Percentiles rank a stretch among this genome's conserved stretches.
phyloP scores from a whole-genome alignment of 352 stramenopile species.

The Phytophthora capsici region DNA sequence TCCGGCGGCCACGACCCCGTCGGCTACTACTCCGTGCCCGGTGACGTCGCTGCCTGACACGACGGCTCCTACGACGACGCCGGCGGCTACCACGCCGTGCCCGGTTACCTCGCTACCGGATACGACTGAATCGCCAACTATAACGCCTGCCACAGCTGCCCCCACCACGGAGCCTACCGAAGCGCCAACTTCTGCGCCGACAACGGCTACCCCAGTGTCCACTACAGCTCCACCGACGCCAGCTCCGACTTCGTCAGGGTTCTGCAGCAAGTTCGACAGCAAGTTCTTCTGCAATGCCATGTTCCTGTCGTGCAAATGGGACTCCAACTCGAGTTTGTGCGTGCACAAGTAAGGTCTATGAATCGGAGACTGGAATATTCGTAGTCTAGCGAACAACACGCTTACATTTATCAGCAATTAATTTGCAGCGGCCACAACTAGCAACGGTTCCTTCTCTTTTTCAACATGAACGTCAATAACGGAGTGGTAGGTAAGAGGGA shows the following conservation, averaged over 20 bases:
- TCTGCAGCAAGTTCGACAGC: constrained; percentile 24
- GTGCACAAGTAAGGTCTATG: constrained; percentile 17
- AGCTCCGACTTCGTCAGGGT: neutral
- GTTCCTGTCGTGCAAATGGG: constrained; percentile 29
- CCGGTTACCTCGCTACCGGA: constrained; percentile 10
- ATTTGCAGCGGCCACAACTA: constrained; percentile 33
- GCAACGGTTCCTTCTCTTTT: constrained; percentile 29
- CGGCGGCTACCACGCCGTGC: neutral
- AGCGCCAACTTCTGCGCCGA: neutral
- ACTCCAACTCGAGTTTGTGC: constrained; percentile 13
- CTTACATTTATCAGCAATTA: constrained; percentile 13
- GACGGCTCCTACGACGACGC: neutral
- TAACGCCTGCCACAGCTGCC: neutral
- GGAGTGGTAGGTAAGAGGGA: constrained; percentile 20
- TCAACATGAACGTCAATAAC: constrained; percentile 18
- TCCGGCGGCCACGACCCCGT: neutral
- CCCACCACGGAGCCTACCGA: neutral
- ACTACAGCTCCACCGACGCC: constrained; percentile 4
- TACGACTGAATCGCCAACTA: neutral
- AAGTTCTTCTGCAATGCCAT: constrained; percentile 31
- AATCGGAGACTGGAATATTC: neutral
- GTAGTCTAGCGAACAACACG: constrained; percentile 12
- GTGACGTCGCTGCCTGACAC: constrained; percentile 18
- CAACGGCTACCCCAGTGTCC: neutral
- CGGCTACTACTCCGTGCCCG: constrained; percentile 4